These are phyloP conservation scores for Calvatia gigantea DNA, from an alignment of 768 basidiomycete species.

Conservation along the genomic window DNA sequence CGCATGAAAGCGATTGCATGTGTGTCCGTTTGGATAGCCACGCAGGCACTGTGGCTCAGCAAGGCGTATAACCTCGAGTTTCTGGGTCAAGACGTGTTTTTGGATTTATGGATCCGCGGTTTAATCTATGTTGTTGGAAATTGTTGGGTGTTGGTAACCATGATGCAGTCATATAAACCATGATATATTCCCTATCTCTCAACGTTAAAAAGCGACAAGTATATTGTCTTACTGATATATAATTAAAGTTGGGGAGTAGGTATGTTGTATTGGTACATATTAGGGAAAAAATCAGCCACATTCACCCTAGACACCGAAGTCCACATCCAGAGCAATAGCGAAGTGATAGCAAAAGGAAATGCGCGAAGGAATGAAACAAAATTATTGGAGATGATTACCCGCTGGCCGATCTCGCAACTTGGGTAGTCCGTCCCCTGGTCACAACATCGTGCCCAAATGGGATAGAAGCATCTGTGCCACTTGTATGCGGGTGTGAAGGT, in stretches of 20 bases:
- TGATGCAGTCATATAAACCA: constrained; percentile 50
- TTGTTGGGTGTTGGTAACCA: constrained; percentile 69
- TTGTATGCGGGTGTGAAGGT: background rate
- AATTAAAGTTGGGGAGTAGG: background rate
- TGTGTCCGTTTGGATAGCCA: constrained; percentile 63
- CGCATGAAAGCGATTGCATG: constrained; percentile 35
- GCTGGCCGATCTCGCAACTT: background rate
- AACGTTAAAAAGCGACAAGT: background rate
- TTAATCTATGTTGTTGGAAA: constrained; percentile 73
- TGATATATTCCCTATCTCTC: background rate
- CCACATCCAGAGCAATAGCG: background rate
- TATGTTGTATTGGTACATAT: background rate
- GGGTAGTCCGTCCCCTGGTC: constrained; percentile 5
- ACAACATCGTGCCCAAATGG: background rate
- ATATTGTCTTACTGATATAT: background rate
- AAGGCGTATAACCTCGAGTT: constrained; percentile 92
- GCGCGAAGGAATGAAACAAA: background rate
- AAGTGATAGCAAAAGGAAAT: background rate
- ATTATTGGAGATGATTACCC: background rate
- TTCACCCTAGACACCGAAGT: background rate
- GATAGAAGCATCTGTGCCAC: background rate
- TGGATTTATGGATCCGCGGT: constrained; percentile 75
- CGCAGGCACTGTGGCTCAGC: constrained; percentile 87
- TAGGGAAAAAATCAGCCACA: background rate
- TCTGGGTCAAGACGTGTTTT: constrained; percentile 69